Evolutionary conservation across 352 stramenopile genomes (phyloP).

Genomic region (Phytophthora palmivora): DNA sequence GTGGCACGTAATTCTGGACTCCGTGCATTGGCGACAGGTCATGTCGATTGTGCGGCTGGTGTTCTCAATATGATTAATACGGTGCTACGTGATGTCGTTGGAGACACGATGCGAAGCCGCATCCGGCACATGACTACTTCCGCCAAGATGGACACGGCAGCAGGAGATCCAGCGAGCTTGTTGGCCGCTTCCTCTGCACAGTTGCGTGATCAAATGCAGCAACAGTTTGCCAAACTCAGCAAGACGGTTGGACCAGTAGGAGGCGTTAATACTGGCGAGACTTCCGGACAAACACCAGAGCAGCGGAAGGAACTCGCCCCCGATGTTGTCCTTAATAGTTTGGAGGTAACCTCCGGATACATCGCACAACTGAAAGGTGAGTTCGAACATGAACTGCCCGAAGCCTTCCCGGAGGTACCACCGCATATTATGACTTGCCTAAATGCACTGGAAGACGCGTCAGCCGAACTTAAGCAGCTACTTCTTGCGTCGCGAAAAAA

Average conservation of each 20-base stretch:
- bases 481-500: conserved; percentile 77
- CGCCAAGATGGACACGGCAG: conserved; percentile 62
- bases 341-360: conserved; percentile 78
- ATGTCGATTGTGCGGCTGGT: conserved; percentile 81
- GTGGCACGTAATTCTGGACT: conserved; percentile 82
- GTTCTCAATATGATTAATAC: conserved; percentile 91
- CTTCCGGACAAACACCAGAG: conserved; percentile 31
- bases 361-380: conserved; percentile 82
- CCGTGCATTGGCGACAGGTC: conserved; percentile 81
- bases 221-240: conserved; percentile 86
- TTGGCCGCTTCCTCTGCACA: conserved; percentile 64
- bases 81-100: conserved; percentile 75
- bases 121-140: conserved; percentile 78
- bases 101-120: conserved; percentile 79
- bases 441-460: conserved; percentile 75
- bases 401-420: conserved; percentile 80
- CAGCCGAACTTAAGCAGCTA: conserved; percentile 72
- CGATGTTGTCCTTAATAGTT: conserved; percentile 86
- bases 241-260: conserved; percentile 71
- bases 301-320: conserved; percentile 66
- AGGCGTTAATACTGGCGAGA: conserved; percentile 28
- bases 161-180: conserved; percentile 50
- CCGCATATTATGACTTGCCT: conserved; percentile 79
- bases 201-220: conserved; percentile 88
- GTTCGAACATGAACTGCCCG: conserved; percentile 72